Conservation (phyloP, 2,329 filamentous ascomycete genomes). For the Penicillium sp. region DNA sequence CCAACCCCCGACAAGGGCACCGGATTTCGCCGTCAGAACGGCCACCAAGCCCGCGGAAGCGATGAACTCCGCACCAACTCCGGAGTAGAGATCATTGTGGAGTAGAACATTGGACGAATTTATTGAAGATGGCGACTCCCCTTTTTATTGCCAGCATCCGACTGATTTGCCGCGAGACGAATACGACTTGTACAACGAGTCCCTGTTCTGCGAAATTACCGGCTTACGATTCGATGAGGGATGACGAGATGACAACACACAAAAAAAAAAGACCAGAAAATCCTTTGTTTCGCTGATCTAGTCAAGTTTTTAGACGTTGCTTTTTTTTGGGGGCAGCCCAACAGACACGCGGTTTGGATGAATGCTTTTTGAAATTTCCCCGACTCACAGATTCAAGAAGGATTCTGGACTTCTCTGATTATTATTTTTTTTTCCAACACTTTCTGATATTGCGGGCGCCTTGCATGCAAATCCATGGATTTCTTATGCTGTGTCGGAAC, state of each 20-base stretch:
- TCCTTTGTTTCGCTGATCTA: constrained; percentile 34
- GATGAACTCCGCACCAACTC: constrained; percentile 55
- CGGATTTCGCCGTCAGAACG: constrained; percentile 53
- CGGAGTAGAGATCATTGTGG: constrained; percentile 56
- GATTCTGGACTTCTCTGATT: constrained; percentile 4
- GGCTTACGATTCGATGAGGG: constrained; percentile 43
- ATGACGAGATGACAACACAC: constrained; percentile 41
- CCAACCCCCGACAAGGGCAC: constrained; percentile 53
- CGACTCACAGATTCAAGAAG: constrained; percentile 8
- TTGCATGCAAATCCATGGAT: constrained; percentile 25
- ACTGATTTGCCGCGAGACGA: constrained; percentile 36
- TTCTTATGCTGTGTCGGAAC: constrained; percentile 18
- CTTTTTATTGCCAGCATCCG: constrained; percentile 29
- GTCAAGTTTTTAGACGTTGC: constrained; percentile 36
- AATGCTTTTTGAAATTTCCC: constrained; percentile 12
- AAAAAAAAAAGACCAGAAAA: constrained; percentile 31
- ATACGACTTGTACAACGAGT: constrained; percentile 38
- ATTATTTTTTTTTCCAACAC: constrained; percentile 12
- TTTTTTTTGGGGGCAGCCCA: constrained; percentile 35
- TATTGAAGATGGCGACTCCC: constrained; percentile 29
- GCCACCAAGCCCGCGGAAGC: constrained; percentile 54
- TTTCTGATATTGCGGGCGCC: constrained; percentile 18
- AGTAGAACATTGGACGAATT: constrained; percentile 34
- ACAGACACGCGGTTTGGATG: constrained; percentile 25
- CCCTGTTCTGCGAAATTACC: constrained; percentile 33